These are phyloP conservation scores for Cairneyella variabilis DNA, from an alignment of 495 filamentous ascomycete genomes.

Conservation along the genomic window DNA sequence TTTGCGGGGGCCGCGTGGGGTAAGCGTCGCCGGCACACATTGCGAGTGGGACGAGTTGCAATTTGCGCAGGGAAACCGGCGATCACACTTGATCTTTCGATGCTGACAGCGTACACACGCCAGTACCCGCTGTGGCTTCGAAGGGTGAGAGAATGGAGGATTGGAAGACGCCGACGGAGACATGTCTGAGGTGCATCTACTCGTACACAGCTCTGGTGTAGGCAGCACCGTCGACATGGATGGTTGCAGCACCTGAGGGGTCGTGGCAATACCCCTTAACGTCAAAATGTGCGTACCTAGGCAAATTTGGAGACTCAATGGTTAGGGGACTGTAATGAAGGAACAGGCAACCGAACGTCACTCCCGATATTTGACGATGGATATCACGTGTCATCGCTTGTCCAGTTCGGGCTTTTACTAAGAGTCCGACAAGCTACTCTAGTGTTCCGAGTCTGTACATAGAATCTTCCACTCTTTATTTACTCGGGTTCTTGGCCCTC, in stretches of 20 bases:
- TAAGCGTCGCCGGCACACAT: conserved; percentile 56
- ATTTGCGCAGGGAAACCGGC: conserved; percentile 58
- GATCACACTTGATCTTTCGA: conserved; percentile 65
- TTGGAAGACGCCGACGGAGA: conserved; percentile 9
- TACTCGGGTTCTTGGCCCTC: background rate
- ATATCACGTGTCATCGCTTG: background rate
- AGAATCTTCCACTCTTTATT: background rate
- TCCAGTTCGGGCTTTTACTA: conserved; percentile 1
- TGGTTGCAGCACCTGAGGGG: background rate
- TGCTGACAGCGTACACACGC: conserved; percentile 63
- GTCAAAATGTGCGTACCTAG: too few species aligned
- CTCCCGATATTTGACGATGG: too few species aligned
- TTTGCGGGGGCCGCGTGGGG: conserved; percentile 54
- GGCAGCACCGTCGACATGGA: conserved; percentile 7
- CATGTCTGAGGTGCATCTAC: background rate
- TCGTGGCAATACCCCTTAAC: too few species aligned
- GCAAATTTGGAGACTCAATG: too few species aligned
- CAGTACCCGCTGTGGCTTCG: conserved; percentile 39
- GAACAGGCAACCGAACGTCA: too few species aligned
- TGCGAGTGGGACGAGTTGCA: conserved; percentile 56
- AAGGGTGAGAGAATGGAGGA: conserved; percentile 11
- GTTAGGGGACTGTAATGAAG: too few species aligned
- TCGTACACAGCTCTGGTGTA: background rate
- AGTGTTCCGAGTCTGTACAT: background rate
- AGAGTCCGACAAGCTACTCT: conserved; percentile 1